Conservation (phyloP, 192 early-diverging fungal species). For the Geranomyces variabilis region DNA sequence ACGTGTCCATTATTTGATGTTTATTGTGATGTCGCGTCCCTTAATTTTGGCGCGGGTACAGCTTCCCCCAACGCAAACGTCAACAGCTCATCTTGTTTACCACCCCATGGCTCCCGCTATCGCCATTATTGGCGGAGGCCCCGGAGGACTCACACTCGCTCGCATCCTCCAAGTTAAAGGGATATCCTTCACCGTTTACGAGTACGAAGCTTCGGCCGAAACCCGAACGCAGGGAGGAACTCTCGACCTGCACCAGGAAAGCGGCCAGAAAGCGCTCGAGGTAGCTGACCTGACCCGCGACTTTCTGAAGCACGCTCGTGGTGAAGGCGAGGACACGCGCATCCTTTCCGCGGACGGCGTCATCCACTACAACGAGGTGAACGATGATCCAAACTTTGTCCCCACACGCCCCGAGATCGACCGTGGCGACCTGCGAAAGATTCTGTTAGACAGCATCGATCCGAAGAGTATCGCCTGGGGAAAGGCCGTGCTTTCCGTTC, state of each 20-base stretch:
- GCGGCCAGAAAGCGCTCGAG: conserved; percentile 47
- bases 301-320: conserved; percentile 36
- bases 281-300: conserved; percentile 38
- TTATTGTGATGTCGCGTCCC: too few species aligned
- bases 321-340: conserved; percentile 41
- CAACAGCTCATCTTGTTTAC: too few species aligned
- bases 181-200: conserved; percentile 46
- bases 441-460: conserved; percentile 46
- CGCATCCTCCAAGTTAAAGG: conserved; percentile 46
- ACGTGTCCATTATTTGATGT: too few species aligned
- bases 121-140: conserved; percentile 55
- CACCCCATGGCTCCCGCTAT: conserved; percentile 32
- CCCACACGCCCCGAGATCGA: conserved; percentile 52
- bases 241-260: conserved; percentile 50
- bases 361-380: conserved; percentile 29
- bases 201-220: conserved; percentile 35
- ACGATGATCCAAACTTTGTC: conserved; percentile 6
- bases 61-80: too few species aligned
- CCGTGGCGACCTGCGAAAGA: conserved; percentile 44
- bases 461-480: conserved; percentile 47
- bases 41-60: too few species aligned
- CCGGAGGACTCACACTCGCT: conserved; percentile 53
- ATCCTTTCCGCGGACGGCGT: conserved; percentile 42
- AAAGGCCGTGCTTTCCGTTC: background rate
- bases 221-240: conserved; percentile 51